Evolutionary conservation across 1,139 yeast species (phyloP).

Genomic region (Debaryomyces nepalensis): DNA sequence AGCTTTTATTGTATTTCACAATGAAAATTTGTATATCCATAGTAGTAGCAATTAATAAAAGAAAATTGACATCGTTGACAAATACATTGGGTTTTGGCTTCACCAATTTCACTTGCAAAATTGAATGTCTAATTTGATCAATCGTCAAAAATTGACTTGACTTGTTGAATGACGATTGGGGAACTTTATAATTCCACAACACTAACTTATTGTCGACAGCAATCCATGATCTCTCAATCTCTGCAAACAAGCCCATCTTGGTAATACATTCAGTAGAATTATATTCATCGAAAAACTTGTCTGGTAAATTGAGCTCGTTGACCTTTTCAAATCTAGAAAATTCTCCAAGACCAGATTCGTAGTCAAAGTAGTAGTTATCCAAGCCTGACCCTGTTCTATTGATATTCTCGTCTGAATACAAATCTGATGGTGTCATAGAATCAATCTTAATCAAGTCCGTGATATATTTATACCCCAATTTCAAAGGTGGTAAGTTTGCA

Average conservation of each 20-base stretch:
- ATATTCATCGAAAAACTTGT: constrained; percentile 77
- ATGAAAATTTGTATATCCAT: constrained; percentile 79
- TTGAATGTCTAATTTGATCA: constrained; percentile 81
- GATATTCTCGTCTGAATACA: constrained; percentile 44
- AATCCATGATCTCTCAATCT: constrained; percentile 85
- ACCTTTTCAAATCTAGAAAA: constrained; percentile 82
- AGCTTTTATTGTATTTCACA: constrained; percentile 56
- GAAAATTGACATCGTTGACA: constrained; percentile 72
- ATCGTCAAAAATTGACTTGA: constrained; percentile 75
- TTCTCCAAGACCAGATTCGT: constrained; percentile 47
- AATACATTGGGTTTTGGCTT: constrained; percentile 82
- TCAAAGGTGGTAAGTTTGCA: constrained; percentile 47
- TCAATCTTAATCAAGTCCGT: constrained; percentile 51
- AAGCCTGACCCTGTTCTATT: constrained; percentile 44
- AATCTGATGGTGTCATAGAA: constrained; percentile 50
- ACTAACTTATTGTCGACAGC: constrained; percentile 80
- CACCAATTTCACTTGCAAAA: constrained; percentile 74
- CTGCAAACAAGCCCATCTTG: constrained; percentile 84
- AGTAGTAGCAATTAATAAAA: constrained; percentile 80
- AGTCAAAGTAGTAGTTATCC: constrained; percentile 50
- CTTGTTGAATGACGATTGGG: constrained; percentile 53
- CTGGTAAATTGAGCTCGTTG: constrained; percentile 76
- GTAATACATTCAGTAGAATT: constrained; percentile 69
- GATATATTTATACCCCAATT: constrained; percentile 49
- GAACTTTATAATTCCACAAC: constrained; percentile 78